These are phyloP conservation scores for Pontederia crassipes DNA, from an alignment of 176 grass and related monocot genomes.

Conservation along the genomic window DNA sequence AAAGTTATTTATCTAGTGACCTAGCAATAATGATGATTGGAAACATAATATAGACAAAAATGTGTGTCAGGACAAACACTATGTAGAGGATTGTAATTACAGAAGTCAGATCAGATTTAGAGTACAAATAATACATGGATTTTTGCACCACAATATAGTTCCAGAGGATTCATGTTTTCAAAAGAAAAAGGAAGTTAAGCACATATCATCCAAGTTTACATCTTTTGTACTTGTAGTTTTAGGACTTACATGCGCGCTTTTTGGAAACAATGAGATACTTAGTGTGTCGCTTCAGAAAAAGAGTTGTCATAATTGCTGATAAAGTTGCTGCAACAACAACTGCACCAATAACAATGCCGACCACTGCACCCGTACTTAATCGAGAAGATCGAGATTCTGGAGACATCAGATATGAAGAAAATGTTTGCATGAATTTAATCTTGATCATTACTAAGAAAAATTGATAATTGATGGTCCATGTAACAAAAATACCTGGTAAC, in stretches of 20 bases:
- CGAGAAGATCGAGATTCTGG: conserved; percentile 7
- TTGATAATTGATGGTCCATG: no score
- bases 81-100: no score
- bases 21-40: no score
- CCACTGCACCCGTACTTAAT: conserved; percentile 47
- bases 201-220: neutral
- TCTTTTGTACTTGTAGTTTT: neutral
- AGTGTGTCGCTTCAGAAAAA: conserved; percentile 37
- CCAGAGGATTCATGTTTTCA: no score
- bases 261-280: conserved; percentile 30
- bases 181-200: no score
- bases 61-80: no score
- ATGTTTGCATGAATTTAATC: conserved; percentile 16
- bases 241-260: conserved; percentile 41
- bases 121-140: no score
- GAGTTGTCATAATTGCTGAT: conserved; percentile 38
- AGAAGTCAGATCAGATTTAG: no score
- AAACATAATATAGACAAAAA: no score
- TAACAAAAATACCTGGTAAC: no score
- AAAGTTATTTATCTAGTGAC: no score
- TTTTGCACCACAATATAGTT: no score
- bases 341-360: conserved; percentile 47
- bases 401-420: neutral
- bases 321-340: conserved; percentile 45
- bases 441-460: conserved; percentile 6